These are phyloP conservation scores for Ziziphus jujuba DNA, from an alignment of 306 rosid genomes.

Conservation along the genomic window DNA sequence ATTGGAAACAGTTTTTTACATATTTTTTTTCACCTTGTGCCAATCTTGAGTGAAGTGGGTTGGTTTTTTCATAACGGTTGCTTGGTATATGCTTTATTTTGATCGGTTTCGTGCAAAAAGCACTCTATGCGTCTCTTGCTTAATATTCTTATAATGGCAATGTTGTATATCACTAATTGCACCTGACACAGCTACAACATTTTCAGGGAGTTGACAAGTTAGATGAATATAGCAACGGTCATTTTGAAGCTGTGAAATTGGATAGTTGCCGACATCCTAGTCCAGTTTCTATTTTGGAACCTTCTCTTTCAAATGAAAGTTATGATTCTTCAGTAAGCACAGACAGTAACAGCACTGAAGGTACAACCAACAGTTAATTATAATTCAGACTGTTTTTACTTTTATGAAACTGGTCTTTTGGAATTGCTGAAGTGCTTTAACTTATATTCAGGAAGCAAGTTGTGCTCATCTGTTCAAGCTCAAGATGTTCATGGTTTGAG, in stretches of 20 bases:
- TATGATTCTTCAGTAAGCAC: slow-evolving; percentile 60
- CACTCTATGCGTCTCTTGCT: neutral
- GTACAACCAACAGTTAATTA: slow-evolving; percentile 31
- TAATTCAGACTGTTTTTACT: neutral
- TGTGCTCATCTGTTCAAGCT: slow-evolving; percentile 59
- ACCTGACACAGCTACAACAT: slow-evolving; percentile 15
- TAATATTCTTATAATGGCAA: neutral
- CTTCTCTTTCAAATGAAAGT: slow-evolving; percentile 78
- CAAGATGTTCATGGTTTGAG: slow-evolving; percentile 46
- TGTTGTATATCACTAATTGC: slow-evolving; percentile 13
- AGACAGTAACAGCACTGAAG: slow-evolving; percentile 64
- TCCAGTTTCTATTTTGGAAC: slow-evolving; percentile 85
- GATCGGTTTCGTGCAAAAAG: too few species aligned
- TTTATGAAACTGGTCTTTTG: slow-evolving; percentile 9
- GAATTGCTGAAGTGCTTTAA: slow-evolving; percentile 8
- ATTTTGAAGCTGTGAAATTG: slow-evolving; percentile 33
- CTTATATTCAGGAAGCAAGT: slow-evolving; percentile 65
- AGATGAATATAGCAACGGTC: slow-evolving; percentile 40
- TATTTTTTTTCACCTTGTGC: too few species aligned
- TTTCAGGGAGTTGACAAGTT: slow-evolving; percentile 51
- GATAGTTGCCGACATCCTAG: slow-evolving; percentile 62
- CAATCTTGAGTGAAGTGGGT: too few species aligned
- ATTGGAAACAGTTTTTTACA: too few species aligned
- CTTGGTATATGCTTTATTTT: too few species aligned
- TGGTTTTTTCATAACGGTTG: too few species aligned